Conservation (phyloP, 2,329 filamentous ascomycete genomes). For the Metarhizium rileyi region DNA sequence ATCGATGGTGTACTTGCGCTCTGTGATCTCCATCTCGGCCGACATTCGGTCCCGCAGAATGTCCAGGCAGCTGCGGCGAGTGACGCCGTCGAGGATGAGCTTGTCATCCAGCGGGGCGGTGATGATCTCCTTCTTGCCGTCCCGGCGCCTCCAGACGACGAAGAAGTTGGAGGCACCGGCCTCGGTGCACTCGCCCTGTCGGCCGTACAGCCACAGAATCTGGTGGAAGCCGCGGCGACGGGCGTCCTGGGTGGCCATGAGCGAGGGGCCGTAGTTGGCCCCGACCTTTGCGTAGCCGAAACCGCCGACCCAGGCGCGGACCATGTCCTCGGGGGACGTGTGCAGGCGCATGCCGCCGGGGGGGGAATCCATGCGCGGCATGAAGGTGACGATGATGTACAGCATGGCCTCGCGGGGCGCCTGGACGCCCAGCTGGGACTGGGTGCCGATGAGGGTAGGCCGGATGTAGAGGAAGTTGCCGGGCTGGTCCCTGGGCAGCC, state of each 20-base stretch:
- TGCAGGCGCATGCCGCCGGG: slow-evolving; percentile 60
- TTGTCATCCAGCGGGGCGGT: slow-evolving; percentile 77
- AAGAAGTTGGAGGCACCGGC: slow-evolving; percentile 92
- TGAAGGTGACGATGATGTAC: slow-evolving; percentile 65
- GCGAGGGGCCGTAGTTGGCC: slow-evolving; percentile 82
- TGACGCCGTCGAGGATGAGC: slow-evolving; percentile 82
- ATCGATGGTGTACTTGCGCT: slow-evolving; percentile 72
- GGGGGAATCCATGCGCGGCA: slow-evolving; percentile 45
- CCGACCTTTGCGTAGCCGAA: slow-evolving; percentile 90
- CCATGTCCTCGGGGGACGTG: slow-evolving; percentile 70
- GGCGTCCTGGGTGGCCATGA: slow-evolving; percentile 71
- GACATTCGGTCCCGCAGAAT: slow-evolving; percentile 55
- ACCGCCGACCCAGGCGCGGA: slow-evolving; percentile 87
- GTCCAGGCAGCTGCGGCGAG: slow-evolving; percentile 69
- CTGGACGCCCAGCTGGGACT: slow-evolving; percentile 70
- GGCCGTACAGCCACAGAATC: slow-evolving; percentile 87
- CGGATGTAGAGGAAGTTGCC: slow-evolving; percentile 75
- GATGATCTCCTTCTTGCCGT: slow-evolving; percentile 53
- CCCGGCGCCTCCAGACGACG: slow-evolving; percentile 56
- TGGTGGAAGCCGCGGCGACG: slow-evolving; percentile 68
- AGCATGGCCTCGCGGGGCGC: slow-evolving; percentile 74
- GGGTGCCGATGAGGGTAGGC: slow-evolving; percentile 78
- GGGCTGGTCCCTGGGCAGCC: slow-evolving; percentile 61
- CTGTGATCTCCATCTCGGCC: slow-evolving; percentile 58
- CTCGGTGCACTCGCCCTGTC: slow-evolving; percentile 72